A percentile compares a stretch with the other conserved stretches of the same genome.
Evolutionary conservation across 805 yeast genomes (phyloP).

Genomic region (Starmerella davenportii): DNA sequence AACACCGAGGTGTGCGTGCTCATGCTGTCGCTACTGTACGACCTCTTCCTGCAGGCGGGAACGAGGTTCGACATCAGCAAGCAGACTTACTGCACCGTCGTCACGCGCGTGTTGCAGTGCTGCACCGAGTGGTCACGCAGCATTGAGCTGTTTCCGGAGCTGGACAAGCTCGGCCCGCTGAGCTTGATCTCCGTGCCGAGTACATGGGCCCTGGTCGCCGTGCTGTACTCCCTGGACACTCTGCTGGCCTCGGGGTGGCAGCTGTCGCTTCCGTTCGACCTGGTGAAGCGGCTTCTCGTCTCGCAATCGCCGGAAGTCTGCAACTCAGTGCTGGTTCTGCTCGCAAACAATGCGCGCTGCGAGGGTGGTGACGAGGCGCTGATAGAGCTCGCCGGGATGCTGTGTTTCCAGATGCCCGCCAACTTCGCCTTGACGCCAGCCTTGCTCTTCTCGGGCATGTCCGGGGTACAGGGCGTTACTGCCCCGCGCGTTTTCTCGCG

Average conservation of each 20-base stretch:
- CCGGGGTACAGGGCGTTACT: conserved; percentile 4
- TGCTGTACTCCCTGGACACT: conserved; percentile 9
- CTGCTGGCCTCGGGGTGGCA: conserved; percentile 4
- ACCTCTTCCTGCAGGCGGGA: not conserved
- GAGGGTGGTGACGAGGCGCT: not conserved
- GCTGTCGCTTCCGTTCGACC: conserved; percentile 6
- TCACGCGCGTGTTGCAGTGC: not conserved
- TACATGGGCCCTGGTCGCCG: conserved; percentile 2
- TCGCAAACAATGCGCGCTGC: conserved; percentile 5
- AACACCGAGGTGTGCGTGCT: conserved; percentile 1
- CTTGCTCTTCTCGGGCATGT: conserved; percentile 10
- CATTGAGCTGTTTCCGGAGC: conserved; percentile 6
- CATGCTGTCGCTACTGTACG: conserved; percentile 9
- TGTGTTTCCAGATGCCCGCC: conserved; percentile 2
- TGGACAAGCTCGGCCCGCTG: conserved; percentile 1
- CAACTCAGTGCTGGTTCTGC: conserved; percentile 4
- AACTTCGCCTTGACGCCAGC: not conserved
- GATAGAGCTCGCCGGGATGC: not conserved
- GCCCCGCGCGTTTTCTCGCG: conserved; percentile 1
- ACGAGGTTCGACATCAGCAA: not conserved
- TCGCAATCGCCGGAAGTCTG: conserved; percentile 5
- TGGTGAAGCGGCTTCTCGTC: conserved; percentile 4
- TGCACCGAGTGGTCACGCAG: conserved; percentile 2
- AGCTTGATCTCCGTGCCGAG: not conserved
- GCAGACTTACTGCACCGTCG: not conserved